These are phyloP conservation scores for Halenospora varia DNA, from an alignment of 495 filamentous ascomycete species.

Conservation along the genomic window DNA sequence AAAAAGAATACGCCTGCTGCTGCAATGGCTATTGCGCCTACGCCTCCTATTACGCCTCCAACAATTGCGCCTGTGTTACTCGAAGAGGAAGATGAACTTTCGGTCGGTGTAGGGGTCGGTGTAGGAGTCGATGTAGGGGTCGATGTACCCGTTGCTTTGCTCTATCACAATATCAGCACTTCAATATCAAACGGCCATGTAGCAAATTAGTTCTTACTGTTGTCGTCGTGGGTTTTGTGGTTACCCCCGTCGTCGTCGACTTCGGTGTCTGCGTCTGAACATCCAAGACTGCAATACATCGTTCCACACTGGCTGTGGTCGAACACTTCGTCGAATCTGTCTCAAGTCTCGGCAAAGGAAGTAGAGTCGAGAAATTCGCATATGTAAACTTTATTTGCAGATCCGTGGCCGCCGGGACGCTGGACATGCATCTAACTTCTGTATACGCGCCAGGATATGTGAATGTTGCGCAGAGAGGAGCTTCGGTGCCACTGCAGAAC, in stretches of 20 bases:
- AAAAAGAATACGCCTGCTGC: no score
- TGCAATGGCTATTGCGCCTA: background rate
- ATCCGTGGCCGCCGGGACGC: background rate
- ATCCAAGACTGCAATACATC: background rate
- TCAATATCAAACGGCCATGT: no score
- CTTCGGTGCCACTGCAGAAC: background rate
- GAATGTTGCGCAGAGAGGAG: background rate
- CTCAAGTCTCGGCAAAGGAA: background rate
- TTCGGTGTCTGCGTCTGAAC: background rate
- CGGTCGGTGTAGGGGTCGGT: background rate
- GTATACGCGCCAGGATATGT: background rate
- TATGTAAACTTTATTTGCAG: background rate
- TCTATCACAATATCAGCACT: background rate
- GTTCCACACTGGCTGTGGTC: background rate
- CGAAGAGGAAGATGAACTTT: background rate
- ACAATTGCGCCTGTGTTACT: background rate
- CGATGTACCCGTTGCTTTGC: background rate
- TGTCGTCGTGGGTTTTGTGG: background rate
- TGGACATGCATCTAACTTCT: background rate
- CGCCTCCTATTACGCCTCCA: background rate
- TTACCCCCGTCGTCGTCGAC: background rate
- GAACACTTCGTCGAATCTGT: background rate
- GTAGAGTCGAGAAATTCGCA: background rate
- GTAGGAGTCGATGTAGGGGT: no score
- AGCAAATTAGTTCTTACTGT: no score